Evolutionary conservation across 306 rosid species (phyloP).

Genomic region (Crataegus laevigata): DNA sequence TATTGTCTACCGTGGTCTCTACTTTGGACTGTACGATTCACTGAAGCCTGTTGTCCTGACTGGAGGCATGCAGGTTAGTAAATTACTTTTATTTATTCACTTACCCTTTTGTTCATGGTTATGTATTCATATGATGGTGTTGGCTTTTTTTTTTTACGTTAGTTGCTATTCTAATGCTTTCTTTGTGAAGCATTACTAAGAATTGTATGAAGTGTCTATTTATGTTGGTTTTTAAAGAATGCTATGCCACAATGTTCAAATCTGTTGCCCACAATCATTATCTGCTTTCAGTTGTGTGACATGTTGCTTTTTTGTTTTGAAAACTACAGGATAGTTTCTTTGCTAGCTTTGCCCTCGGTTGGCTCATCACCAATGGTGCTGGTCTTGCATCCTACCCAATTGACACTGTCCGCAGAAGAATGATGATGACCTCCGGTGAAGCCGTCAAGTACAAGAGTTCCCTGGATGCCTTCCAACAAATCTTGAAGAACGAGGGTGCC

Average conservation of each 20-base stretch:
- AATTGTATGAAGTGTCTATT: background rate
- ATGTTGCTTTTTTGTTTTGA: background rate
- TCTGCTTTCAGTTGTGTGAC: background rate
- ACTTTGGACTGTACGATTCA: conserved; percentile 88
- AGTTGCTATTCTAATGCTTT: background rate
- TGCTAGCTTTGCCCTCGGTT: conserved; percentile 85
- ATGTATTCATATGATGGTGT: background rate
- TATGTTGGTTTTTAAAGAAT: background rate
- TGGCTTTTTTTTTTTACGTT: background rate
- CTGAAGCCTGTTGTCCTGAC: conserved; percentile 65
- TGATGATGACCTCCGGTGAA: conserved; percentile 99
- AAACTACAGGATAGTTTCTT: conserved; percentile 67
- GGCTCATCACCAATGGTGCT: conserved; percentile 90
- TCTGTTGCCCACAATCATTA: too few species aligned
- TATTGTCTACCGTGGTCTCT: conserved; percentile 84
- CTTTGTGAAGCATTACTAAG: background rate
- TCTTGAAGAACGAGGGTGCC: conserved; percentile 78
- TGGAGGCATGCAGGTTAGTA: conserved; percentile 54
- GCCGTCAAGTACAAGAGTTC: conserved; percentile 92
- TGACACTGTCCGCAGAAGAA: conserved; percentile 95
- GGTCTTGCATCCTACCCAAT: conserved; percentile 89
- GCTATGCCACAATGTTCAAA: background rate
- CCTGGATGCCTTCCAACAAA: conserved; percentile 61
- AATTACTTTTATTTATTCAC: background rate
- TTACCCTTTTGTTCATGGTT: background rate